These are phyloP conservation scores for Eutypella sp. DNA, from an alignment of 2,329 filamentous ascomycete species.

Conservation along the genomic window DNA sequence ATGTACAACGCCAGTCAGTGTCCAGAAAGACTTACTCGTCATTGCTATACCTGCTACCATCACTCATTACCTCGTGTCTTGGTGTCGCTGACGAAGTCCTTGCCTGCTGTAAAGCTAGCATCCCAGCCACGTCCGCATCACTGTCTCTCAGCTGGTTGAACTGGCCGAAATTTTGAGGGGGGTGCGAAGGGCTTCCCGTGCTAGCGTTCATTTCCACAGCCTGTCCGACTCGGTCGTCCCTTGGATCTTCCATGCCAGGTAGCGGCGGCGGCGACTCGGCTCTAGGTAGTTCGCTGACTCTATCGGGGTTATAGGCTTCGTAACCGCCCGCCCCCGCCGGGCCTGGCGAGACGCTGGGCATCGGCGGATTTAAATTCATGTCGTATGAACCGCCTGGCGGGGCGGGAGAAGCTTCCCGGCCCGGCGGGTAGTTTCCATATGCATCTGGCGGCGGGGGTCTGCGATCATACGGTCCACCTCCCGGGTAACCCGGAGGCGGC, in stretches of 20 bases:
- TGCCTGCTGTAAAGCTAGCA: conserved; percentile 65
- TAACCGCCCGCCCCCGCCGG: conserved; percentile 28
- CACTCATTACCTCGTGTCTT: conserved; percentile 53
- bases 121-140: conserved; percentile 67
- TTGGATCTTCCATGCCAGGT: conserved; percentile 36
- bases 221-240: conserved; percentile 46
- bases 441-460: conserved; percentile 22
- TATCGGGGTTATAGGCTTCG: conserved; percentile 40
- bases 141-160: conserved; percentile 52
- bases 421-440: conserved; percentile 25
- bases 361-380: conserved; percentile 31
- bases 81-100: conserved; percentile 29
- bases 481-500: conserved; percentile 42
- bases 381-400: conserved; percentile 32
- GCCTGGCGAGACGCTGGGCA: conserved; percentile 30
- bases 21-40: conserved; percentile 60
- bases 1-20: not conserved
- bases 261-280: conserved; percentile 62
- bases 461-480: conserved; percentile 32
- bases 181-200: conserved; percentile 45
- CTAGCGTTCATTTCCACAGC: conserved; percentile 77
- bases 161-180: conserved; percentile 38
- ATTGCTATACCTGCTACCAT: conserved; percentile 67
- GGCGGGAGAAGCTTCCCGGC: conserved; percentile 32
- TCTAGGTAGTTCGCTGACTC: conserved; percentile 44